Base-by-base conservation (phyloP, 495 filamentous ascomycete genomes). In the Penicillium ochrochloron region DNA sequence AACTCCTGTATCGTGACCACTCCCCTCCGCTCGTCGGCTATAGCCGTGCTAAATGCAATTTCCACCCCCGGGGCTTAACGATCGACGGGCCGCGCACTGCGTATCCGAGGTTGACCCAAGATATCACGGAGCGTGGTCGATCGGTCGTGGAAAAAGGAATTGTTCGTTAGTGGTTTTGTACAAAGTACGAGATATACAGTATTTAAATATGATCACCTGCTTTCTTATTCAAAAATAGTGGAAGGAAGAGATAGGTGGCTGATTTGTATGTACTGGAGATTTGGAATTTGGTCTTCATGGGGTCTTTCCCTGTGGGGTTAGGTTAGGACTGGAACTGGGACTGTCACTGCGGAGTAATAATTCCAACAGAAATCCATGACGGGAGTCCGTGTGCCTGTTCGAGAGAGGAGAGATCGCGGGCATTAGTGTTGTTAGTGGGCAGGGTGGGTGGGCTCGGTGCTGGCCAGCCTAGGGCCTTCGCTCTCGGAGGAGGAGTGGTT, bases 1-100 rank as follows among this genome's bases (percentile, higher is more conserved):
- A 15, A 19, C 8, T n/a, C n/a, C 19, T 19, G 1, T n/a, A 10
- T n/a, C 7, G 9, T 10, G 2, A 44, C 29, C 48, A 25, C 7
- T 17, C 51, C 27, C 27, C 51, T 17, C 51, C 10, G 10, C 3
- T 54, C 35, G 42, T 64, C 63, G 63, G 66, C 34, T 63, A 60
- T 39, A 57, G 42, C 66, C 60, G 59, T 62, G 53, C 6, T 48
- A 23, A 37, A 25, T 57, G 19, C 41, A 35, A 53, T 61, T 53
- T n/a, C 46, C 31, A 53, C 31, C 25, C 27, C 53, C 56, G 34
- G 29, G 29, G 34, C 33, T 58, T 5, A 35, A 44, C 35, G 56
- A 56, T 56, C 53, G 53, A 54, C 51, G 51, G 51, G 51, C 51
- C 51, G 51, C 51, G 51, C 51, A 3, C n/a, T 54, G 51, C 31